phyloP scores from a whole-genome alignment of 2,329 filamentous ascomycete species.

The Aspergillus fijiensis region DNA sequence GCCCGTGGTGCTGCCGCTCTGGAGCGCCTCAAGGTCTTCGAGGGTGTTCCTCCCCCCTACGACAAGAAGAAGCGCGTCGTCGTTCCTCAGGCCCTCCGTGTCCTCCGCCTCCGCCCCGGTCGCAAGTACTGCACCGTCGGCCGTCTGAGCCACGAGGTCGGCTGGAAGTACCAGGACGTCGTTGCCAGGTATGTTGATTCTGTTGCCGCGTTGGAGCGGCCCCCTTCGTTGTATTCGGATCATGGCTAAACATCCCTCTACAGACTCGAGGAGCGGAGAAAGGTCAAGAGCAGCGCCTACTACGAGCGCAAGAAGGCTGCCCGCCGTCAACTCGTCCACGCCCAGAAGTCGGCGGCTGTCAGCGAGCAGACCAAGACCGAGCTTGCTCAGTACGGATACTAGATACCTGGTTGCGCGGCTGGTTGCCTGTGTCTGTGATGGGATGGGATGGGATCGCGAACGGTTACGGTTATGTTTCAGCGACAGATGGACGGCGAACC shows the following conservation, averaged over 20 bases:
- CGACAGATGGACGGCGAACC: conserved; percentile 42
- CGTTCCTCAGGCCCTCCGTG: conserved; percentile 94
- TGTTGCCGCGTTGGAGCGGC: conserved; percentile 4
- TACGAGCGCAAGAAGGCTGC: conserved; percentile 99
- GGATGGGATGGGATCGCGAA: conserved; percentile 42
- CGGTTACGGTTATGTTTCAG: conserved; percentile 42
- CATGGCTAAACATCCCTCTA: conserved; percentile 24
- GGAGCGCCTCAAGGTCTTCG: conserved; percentile 99
- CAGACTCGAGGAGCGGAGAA: conserved; percentile 98
- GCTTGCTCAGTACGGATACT: conserved; percentile 90
- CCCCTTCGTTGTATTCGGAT: neutral
- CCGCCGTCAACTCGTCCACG: conserved; percentile 83
- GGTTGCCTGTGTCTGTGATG: conserved; percentile 44
- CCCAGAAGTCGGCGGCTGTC: conserved; percentile 87
- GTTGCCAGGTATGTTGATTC: conserved; percentile 78
- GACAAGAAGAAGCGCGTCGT: conserved; percentile 99
- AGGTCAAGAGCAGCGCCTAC: conserved; percentile 98
- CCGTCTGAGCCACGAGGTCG: conserved; percentile 96
- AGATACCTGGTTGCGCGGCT: conserved; percentile 50
- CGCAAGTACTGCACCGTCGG: conserved; percentile 99
- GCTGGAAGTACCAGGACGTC: conserved; percentile 99
- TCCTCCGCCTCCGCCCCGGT: conserved; percentile 95
- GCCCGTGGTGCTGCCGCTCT: conserved; percentile 92
- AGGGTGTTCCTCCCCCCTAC: conserved; percentile 98
- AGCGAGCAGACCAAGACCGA: conserved; percentile 84